Base-by-base conservation (phyloP, 768 basidiomycete genomes). In the Leccinum barrowsii region DNA sequence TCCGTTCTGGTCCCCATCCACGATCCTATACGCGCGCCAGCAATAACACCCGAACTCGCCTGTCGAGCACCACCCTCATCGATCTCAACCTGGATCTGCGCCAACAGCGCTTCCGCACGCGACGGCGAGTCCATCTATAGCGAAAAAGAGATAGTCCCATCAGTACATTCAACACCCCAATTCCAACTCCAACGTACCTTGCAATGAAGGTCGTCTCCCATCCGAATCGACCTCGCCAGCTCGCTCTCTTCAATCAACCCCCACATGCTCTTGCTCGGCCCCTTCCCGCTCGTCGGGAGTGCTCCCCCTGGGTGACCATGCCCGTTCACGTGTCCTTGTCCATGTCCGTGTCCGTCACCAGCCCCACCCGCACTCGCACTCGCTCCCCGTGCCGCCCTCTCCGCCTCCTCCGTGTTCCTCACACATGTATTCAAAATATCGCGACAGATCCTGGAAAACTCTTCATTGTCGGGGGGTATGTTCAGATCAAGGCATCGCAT, bases 401-500 rank as follows among this genome's bases (percentile, higher is more conserved):
- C 89, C 0, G 89, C 95, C 56, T 89, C 40, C 8, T 42, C 95
- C 0, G 96, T 98, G 64, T 99, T 98, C 57, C 95, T 78, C 7
- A 95, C 85, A 71, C 96, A 99, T 11, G 86, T 84, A 62, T 89
- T 91, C 59, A 98, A 74, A 54, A 99, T 96, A 55, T 93, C 90
- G 40, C 95, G 83, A 63, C 90, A 93, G 75, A 95, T 84, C 56
- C 90, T 80, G 44, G 91, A 89, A 77, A 87, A 90, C 67, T 84
- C 84, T 61, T 92, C 89, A 55, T 92, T 86, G 1, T 83, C 88
- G 0, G 90, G 89, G 2, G 94, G 94, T 26, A 99, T 92, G 65
- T 92, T 90, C 48, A 98, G 70, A 74, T 99, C 97, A 55, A 99
- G 77, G 68, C 97, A 99, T 5, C 97, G 82, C 80, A 98, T 89